These are phyloP conservation scores for Boletellus sp. DNA, from an alignment of 768 basidiomycete species.

Conservation along the genomic window DNA sequence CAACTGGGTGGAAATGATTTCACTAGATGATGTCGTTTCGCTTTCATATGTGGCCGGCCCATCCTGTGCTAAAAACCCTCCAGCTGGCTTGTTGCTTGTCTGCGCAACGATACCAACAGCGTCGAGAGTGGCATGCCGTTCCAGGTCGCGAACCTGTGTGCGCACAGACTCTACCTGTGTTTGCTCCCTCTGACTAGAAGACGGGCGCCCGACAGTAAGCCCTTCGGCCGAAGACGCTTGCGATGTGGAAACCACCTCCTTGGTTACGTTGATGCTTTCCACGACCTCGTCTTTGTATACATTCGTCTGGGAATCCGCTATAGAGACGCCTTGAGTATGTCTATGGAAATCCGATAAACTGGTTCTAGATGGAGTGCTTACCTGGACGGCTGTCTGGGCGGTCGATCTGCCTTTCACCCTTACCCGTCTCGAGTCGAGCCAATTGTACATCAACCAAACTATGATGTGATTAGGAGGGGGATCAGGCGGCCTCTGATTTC, in stretches of 20 bases:
- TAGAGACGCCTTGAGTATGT: not conserved
- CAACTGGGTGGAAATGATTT: not conserved
- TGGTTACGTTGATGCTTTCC: not conserved
- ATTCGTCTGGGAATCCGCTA: not conserved
- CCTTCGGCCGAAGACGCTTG: not conserved
- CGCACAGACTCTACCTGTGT: not conserved
- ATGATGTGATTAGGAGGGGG: not conserved
- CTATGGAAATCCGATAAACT: not conserved
- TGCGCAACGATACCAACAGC: not conserved
- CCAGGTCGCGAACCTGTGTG: not conserved
- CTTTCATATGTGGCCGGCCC: not conserved
- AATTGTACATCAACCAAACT: not conserved
- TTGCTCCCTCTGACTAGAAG: not conserved
- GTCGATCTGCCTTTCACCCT: not conserved
- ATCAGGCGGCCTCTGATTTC: not conserved
- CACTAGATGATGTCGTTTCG: not conserved
- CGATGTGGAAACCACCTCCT: not conserved
- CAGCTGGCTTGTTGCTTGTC: not conserved
- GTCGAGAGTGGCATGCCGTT: not conserved
- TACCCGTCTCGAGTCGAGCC: not conserved
- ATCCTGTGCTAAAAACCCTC: not conserved
- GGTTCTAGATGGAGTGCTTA: not conserved
- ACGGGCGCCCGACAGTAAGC: not conserved
- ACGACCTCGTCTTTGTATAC: not conserved
- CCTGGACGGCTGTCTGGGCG: not conserved